Base-by-base conservation (phyloP, 106 monocot species). In the Dioscorea dumetorum region DNA sequence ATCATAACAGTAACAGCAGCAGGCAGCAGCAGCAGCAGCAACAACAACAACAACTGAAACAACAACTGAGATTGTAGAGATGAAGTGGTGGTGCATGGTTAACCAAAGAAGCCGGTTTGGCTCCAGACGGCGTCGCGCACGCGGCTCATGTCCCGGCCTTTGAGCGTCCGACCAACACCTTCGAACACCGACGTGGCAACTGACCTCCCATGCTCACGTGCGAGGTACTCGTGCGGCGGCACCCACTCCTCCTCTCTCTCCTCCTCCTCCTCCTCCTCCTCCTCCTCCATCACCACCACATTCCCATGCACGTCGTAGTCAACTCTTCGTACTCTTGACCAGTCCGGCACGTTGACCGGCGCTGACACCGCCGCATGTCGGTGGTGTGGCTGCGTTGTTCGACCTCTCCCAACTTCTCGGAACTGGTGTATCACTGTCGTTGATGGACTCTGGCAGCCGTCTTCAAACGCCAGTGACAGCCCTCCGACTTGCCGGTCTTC, bases 51-150 rank as follows among this genome's bases (percentile, higher is more conserved):
- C 1, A 0, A 63, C 22, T 11, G 41, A 22, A 65, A 48, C 41
- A 48, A 64, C 19, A 64, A 64, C 48, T 22, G 15, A 23, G 35
- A 65, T 20, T 31, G 2, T 15, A 22, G 23, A 34, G 10, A 66
- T 14, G 10, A 49, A 49, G 49, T 49, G 56, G 3, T 5, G 9
- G 68, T 33, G 8, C 22, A 22, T 17, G 31, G 20, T 88, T 67
- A 88, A 14, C 88, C 93, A 67, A 81, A 85, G 81, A 88, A 93
- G 2, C 93, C 88, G 23, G 93, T 93, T 34, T 81, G 85, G 61
- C 79, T 86, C 93, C 93, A 93, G 28, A 93, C 93, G 13, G 93
- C 85, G 60, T 93, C 74, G 17, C 93, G 85, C 32, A 93, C 86
- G 50, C 88, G 80, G 50, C 83, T 81, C 85, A 88, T 66, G 70